These are phyloP conservation scores for Talaromyces sp. DNA, from an alignment of 2,329 filamentous ascomycete genomes.

Conservation along the genomic window DNA sequence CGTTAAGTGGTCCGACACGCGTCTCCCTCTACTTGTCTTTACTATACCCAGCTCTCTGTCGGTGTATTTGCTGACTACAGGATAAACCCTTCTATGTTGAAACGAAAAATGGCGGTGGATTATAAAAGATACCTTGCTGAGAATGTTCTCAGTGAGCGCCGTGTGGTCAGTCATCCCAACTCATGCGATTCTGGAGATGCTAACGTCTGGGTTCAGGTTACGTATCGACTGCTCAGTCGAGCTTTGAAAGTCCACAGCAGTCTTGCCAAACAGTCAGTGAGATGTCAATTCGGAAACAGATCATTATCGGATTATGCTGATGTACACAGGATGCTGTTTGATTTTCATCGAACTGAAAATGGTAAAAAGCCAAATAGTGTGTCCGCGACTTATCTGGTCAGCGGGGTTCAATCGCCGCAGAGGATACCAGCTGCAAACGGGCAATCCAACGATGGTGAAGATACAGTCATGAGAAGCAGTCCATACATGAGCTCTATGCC, in stretches of 20 bases:
- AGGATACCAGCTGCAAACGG: slow-evolving; percentile 35
- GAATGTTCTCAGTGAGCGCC: slow-evolving; percentile 69
- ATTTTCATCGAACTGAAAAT: slow-evolving; percentile 77
- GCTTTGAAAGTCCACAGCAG: slow-evolving; percentile 80
- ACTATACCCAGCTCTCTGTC: neutral
- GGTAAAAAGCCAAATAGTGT: slow-evolving; percentile 65
- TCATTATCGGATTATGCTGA: slow-evolving; percentile 7
- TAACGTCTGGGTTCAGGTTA: slow-evolving; percentile 50
- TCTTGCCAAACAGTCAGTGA: slow-evolving; percentile 87
- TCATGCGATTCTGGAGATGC: neutral
- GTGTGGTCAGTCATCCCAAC: slow-evolving; percentile 52
- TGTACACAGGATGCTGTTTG: slow-evolving; percentile 67
- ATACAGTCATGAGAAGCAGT: slow-evolving; percentile 58
- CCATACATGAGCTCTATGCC: slow-evolving; percentile 63
- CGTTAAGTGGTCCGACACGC: slow-evolving; percentile 38
- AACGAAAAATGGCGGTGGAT: slow-evolving; percentile 41
- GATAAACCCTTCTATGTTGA: neutral
- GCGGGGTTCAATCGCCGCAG: slow-evolving; percentile 56
- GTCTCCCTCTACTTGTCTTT: slow-evolving; percentile 19
- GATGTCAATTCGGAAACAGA: slow-evolving; percentile 21
- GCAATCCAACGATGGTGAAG: slow-evolving; percentile 53
- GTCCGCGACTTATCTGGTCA: slow-evolving; percentile 89
- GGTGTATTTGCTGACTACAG: neutral
- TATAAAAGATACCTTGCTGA: slow-evolving; percentile 69
- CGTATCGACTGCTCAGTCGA: slow-evolving; percentile 78